Conservation (phyloP, 208 protist genomes). For the Acanthamoeba divionensis region DNA sequence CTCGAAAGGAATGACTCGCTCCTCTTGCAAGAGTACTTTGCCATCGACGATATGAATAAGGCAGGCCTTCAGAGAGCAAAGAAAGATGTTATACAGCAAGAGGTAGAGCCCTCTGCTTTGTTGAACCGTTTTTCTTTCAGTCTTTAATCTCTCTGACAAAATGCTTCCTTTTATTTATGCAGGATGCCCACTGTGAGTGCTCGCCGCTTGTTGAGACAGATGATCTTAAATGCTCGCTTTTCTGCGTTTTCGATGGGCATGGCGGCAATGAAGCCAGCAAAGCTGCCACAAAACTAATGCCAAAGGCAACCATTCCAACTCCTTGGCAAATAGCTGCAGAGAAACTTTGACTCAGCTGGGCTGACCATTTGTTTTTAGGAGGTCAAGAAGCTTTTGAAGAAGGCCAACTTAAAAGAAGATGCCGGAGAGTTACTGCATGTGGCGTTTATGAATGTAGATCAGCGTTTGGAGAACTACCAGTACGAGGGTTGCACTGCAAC, state of each 20-base stretch:
- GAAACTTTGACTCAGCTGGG: not conserved
- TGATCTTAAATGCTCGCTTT: not conserved
- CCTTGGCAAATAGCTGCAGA: too few species aligned
- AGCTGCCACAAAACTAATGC: not conserved
- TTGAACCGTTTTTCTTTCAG: not conserved
- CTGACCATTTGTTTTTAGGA: not conserved
- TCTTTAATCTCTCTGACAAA: not conserved
- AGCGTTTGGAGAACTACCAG: constrained; percentile 2
- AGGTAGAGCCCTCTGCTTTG: not conserved
- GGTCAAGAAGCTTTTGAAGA: not conserved
- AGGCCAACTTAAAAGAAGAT: not conserved
- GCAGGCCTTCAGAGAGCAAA: constrained; percentile 16
- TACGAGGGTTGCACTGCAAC: constrained; percentile 48
- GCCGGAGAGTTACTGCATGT: not conserved
- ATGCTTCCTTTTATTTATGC: not conserved
- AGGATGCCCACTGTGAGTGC: constrained; percentile 37
- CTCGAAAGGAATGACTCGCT: not conserved
- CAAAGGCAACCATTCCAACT: not conserved
- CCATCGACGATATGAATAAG: constrained; percentile 46
- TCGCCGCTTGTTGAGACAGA: not conserved
- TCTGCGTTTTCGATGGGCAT: constrained; percentile 46
- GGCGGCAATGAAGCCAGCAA: constrained; percentile 11
- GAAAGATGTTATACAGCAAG: constrained; percentile 43
- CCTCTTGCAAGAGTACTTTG: constrained; percentile 16
- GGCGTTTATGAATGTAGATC: not conserved